These are phyloP conservation scores for Pichia norvegensis DNA, from an alignment of 1,139 yeast genomes.

Conservation along the genomic window DNA sequence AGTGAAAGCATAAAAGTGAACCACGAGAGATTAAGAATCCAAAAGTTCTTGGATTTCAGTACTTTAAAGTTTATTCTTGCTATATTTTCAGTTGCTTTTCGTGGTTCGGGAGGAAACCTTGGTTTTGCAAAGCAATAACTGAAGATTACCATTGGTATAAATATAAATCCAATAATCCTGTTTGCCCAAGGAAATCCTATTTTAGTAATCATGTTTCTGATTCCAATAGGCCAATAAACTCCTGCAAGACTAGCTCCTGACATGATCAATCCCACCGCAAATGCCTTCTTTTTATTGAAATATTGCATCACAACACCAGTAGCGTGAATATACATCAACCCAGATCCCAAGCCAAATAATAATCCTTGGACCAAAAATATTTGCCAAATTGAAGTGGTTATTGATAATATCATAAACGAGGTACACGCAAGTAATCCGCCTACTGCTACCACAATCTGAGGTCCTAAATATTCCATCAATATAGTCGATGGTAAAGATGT, in stretches of 20 bases:
- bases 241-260: constrained; percentile 64
- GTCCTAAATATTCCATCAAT: constrained; percentile 35
- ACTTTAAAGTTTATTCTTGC: constrained; percentile 25
- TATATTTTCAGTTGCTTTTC: constrained; percentile 24
- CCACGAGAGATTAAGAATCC: constrained; percentile 26
- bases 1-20: constrained; percentile 13
- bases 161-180: constrained; percentile 38
- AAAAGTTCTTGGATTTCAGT: constrained; percentile 29
- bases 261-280: constrained; percentile 51
- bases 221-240: constrained; percentile 41
- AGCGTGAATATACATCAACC: constrained; percentile 38
- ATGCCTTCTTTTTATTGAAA: constrained; percentile 46
- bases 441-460: constrained; percentile 31
- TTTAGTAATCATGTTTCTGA: constrained; percentile 29
- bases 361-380: constrained; percentile 44
- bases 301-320: constrained; percentile 42
- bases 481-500: constrained; percentile 37
- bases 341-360: constrained; percentile 44
- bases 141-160: constrained; percentile 33
- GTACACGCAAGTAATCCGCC: constrained; percentile 40
- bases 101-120: constrained; percentile 22
- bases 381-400: constrained; percentile 42
- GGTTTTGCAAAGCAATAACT: constrained; percentile 28
- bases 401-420: constrained; percentile 34
- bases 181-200: constrained; percentile 50